phyloP scores from a whole-genome alignment of 1,284 basidiomycete species.

The Taiwanofungus camphoratus region DNA sequence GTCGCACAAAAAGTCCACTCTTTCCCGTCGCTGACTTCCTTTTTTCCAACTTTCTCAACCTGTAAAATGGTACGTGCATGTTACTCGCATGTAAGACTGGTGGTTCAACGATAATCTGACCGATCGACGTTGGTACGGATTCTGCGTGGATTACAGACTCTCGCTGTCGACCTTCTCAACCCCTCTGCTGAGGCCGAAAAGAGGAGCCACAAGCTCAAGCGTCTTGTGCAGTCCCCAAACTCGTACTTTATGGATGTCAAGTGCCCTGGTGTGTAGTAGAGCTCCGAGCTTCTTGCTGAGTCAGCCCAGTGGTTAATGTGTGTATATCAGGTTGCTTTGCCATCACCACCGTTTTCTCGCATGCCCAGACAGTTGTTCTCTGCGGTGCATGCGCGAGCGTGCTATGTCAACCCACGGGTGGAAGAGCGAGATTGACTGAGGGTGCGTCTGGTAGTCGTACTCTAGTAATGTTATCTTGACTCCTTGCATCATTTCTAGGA shows the following conservation, averaged over 20 bases:
- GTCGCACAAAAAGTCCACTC: constrained; percentile 25
- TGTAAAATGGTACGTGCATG: constrained; percentile 26
- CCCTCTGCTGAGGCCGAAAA: constrained; percentile 85
- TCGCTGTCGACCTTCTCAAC: constrained; percentile 98
- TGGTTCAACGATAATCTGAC: too few species aligned
- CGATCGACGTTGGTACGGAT: neutral
- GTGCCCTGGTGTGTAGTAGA: constrained; percentile 78
- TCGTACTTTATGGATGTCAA: constrained; percentile 99
- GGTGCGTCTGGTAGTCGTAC: constrained; percentile 62
- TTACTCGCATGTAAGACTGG: too few species aligned
- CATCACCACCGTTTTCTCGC: constrained; percentile 94
- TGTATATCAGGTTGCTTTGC: constrained; percentile 76
- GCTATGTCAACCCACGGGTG: constrained; percentile 97
- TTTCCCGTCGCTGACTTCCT: constrained; percentile 18
- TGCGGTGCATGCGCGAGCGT: constrained; percentile 94
- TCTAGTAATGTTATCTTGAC: constrained; percentile 1
- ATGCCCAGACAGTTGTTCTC: constrained; percentile 89
- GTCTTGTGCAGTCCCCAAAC: constrained; percentile 96
- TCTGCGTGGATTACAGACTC: constrained; percentile 57
- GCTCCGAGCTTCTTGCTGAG: neutral
- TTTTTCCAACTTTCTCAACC: constrained; percentile 14
- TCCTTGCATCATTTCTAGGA: constrained; percentile 38
- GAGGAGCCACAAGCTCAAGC: constrained; percentile 98
- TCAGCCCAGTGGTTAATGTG: neutral
- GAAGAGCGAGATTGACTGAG: constrained; percentile 97